phyloP scores from a whole-genome alignment of 768 basidiomycete species.

The Mycena haematopus region DNA sequence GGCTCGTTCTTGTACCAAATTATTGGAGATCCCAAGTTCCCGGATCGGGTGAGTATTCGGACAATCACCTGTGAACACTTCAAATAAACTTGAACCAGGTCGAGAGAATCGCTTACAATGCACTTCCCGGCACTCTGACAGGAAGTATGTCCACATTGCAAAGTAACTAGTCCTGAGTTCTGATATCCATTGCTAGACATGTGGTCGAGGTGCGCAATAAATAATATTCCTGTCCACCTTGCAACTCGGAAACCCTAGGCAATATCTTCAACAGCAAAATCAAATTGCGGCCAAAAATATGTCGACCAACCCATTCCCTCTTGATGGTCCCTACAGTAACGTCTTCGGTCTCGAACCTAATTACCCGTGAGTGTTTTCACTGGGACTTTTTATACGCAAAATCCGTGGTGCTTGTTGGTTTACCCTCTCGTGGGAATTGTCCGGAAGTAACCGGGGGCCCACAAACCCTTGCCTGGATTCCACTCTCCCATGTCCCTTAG shows the following conservation, averaged over 20 bases:
- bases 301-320: slow-evolving; percentile 43
- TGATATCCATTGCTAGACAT: slow-evolving; percentile 1
- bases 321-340: slow-evolving; percentile 34
- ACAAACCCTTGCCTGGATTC: too few species aligned
- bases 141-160: slow-evolving; percentile 40
- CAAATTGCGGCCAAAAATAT: slow-evolving; percentile 51
- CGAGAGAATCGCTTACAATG: slow-evolving; percentile 58
- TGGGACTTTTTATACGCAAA: too few species aligned
- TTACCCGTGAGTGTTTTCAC: slow-evolving; percentile 45
- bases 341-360: slow-evolving; percentile 59
- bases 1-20: slow-evolving; percentile 63
- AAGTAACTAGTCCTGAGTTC: not conserved
- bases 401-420: too few species aligned
- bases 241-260: slow-evolving; percentile 9
- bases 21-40: slow-evolving; percentile 58
- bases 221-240: too few species aligned
- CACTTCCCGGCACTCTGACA: slow-evolving; percentile 54
- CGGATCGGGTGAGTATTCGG: slow-evolving; percentile 48
- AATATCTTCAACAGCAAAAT: slow-evolving; percentile 53
- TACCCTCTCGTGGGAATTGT: too few species aligned
- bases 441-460: too few species aligned
- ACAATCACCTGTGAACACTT: not conserved
- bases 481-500: too few species aligned
- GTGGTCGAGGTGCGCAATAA: slow-evolving; percentile 40
- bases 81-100: slow-evolving; percentile 32